Evolutionary conservation across 169 alveolate species (phyloP).

Genomic region (Toxoplasma gondii): DNA sequence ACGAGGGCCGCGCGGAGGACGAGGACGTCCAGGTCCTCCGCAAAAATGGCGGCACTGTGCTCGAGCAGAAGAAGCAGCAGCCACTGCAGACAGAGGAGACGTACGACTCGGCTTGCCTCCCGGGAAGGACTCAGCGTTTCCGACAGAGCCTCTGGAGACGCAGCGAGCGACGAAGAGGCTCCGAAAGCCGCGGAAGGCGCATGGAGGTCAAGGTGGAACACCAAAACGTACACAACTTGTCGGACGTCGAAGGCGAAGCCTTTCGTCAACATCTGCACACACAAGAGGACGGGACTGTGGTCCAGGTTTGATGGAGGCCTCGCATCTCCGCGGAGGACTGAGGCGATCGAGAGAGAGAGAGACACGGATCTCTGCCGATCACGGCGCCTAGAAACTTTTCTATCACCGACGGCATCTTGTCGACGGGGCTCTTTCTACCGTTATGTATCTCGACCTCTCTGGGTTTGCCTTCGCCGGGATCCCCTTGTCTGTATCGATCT

Average conservation of each 20-base stretch:
- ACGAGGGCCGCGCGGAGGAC: not conserved
- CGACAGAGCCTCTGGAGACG: not conserved
- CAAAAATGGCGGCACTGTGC: slow-evolving; percentile 34
- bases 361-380: too few species aligned
- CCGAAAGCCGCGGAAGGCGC: not conserved
- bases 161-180: not conserved
- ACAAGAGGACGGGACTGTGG: not conserved
- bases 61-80: slow-evolving; percentile 53
- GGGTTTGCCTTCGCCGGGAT: too few species aligned
- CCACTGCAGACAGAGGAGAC: slow-evolving; percentile 65
- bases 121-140: not conserved
- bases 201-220: not conserved
- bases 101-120: slow-evolving; percentile 42
- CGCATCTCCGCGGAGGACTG: too few species aligned
- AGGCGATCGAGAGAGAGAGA: too few species aligned
- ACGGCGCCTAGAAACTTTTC: too few species aligned
- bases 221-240: not conserved
- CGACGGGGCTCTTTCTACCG: too few species aligned
- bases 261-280: not conserved
- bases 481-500: too few species aligned
- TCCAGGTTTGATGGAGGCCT: too few species aligned
- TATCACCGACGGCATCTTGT: too few species aligned
- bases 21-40: not conserved
- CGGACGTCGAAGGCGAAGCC: not conserved
- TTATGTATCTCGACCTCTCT: too few species aligned